Percentiles rank a stretch among this genome's conserved stretches.
Conservation (phyloP, 768 basidiomycete species). For the Lenzites betulinus region DNA sequence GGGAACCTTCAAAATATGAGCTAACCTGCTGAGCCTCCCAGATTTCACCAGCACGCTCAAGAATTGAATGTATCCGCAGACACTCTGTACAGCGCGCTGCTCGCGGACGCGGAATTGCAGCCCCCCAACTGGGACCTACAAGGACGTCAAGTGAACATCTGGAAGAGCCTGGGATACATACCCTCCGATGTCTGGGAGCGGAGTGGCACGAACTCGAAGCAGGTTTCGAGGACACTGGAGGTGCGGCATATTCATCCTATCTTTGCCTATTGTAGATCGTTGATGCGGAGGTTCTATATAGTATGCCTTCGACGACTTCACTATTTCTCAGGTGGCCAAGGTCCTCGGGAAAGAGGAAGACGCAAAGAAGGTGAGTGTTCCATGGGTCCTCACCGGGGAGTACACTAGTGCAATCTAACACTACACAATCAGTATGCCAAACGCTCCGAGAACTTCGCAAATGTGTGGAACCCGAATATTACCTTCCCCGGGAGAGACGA, state of each 20-base stretch:
- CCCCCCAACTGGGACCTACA: constrained; percentile 65
- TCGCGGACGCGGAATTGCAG: constrained; percentile 59
- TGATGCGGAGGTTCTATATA: constrained; percentile 23
- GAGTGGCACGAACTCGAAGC: constrained; percentile 60
- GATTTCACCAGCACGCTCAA: constrained; percentile 52
- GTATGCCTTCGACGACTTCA: constrained; percentile 67
- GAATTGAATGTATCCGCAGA: constrained; percentile 48
- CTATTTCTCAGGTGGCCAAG: constrained; percentile 65
- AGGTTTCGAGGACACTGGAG: constrained; percentile 63
- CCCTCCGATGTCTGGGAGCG: constrained; percentile 36
- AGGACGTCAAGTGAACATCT: constrained; percentile 57
- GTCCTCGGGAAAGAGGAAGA: constrained; percentile 51
- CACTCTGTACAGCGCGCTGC: constrained; percentile 56
- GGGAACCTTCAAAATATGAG: too few species aligned
- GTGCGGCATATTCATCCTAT: constrained; percentile 28
- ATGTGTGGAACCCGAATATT: constrained; percentile 60
- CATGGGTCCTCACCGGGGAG: neutral
- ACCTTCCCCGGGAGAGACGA: constrained; percentile 48
- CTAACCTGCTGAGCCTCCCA: constrained; percentile 28
- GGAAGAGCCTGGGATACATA: constrained; percentile 51
- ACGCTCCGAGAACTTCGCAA: constrained; percentile 57
- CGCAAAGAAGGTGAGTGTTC: constrained; percentile 46
- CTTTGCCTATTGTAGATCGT: too few species aligned
- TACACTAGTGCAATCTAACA: neutral
- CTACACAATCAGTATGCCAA: constrained; percentile 47